These are phyloP conservation scores for Biscutella laevigata DNA, from an alignment of 441 rosid genomes.

Conservation along the genomic window DNA sequence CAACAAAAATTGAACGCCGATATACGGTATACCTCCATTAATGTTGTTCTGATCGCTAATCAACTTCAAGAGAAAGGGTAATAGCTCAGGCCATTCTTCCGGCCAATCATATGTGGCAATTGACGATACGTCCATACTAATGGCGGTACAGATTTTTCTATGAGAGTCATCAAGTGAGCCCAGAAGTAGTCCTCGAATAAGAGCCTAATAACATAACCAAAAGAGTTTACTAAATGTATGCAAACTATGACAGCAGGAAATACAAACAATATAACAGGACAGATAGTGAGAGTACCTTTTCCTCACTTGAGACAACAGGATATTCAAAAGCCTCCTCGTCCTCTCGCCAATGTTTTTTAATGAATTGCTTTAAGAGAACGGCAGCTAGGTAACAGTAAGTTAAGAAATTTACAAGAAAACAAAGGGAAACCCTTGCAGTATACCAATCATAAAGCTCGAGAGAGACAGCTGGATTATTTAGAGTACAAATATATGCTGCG, in stretches of 20 bases:
- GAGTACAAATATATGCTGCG: background rate
- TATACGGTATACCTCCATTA: conserved; percentile 73
- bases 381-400: conserved; percentile 75
- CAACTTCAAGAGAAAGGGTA: conserved; percentile 67
- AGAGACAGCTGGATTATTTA: background rate
- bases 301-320: conserved; percentile 60
- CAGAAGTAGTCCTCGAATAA: conserved; percentile 62
- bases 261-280: conserved; percentile 9
- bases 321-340: conserved; percentile 73
- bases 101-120: conserved; percentile 86
- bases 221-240: background rate
- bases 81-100: conserved; percentile 79
- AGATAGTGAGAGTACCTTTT: conserved; percentile 47
- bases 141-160: conserved; percentile 77
- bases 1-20: background rate
- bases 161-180: conserved; percentile 67
- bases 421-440: background rate
- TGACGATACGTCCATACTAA: conserved; percentile 79
- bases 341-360: conserved; percentile 88
- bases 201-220: conserved; percentile 42
- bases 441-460: conserved; percentile 10
- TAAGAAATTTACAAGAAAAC: conserved; percentile 32
- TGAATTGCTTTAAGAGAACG: conserved; percentile 76
- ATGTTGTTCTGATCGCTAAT: conserved; percentile 51
- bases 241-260: background rate